phyloP scores from a whole-genome alignment of 768 basidiomycete genomes.

The Gelatoporia subvermispora region DNA sequence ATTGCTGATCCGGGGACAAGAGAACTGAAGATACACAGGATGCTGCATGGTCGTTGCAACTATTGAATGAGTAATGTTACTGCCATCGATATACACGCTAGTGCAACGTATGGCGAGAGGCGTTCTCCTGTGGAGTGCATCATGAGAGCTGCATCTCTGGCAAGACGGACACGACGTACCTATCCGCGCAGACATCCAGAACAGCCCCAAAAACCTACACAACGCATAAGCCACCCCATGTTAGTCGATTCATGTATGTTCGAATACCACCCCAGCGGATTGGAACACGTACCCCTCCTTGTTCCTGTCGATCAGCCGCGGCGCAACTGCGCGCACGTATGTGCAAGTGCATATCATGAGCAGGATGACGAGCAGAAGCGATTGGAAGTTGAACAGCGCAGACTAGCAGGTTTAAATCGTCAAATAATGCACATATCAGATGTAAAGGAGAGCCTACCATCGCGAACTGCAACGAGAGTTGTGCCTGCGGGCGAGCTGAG shows the following conservation, averaged over 20 bases:
- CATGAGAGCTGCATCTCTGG: background rate
- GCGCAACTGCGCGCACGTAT: constrained; percentile 87
- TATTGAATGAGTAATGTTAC: constrained; percentile 54
- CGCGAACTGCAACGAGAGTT: no score
- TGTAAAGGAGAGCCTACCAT: background rate
- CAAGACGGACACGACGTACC: constrained; percentile 43
- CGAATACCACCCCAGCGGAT: background rate
- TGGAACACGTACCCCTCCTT: constrained; percentile 76
- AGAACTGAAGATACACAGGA: background rate
- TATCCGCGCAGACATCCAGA: constrained; percentile 95
- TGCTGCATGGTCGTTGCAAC: constrained; percentile 21
- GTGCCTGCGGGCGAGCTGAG: no score
- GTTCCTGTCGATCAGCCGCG: constrained; percentile 87
- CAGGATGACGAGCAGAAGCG: constrained; percentile 87
- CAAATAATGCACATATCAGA: background rate
- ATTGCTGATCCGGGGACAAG: no score
- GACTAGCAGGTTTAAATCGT: constrained; percentile 45
- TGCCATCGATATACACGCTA: constrained; percentile 94
- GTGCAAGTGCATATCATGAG: constrained; percentile 96
- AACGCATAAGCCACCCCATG: background rate
- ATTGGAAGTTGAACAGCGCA: constrained; percentile 97
- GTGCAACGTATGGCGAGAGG: constrained; percentile 90
- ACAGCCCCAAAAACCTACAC: constrained; percentile 78
- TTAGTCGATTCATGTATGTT: background rate
- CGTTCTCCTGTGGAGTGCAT: constrained; percentile 65